Conservation (phyloP, 2,329 filamentous ascomycete genomes). For the Phyllosticta citribraziliensis region DNA sequence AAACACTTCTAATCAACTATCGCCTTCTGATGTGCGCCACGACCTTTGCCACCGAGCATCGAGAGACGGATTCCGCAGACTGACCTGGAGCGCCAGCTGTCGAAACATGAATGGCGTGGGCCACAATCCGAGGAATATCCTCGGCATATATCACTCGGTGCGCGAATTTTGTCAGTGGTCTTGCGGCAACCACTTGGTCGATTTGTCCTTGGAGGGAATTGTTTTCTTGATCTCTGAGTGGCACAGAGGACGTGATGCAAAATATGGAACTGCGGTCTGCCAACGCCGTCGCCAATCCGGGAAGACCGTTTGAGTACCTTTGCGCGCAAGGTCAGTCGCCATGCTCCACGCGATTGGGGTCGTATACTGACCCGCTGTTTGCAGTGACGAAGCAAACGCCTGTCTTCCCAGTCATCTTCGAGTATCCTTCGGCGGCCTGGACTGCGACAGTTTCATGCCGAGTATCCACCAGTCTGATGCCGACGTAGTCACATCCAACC, state of each 20-base stretch:
- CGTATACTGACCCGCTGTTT: slow-evolving; percentile 34
- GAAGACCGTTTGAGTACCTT: slow-evolving; percentile 37
- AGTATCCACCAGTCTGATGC: slow-evolving; percentile 36
- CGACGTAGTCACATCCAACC: slow-evolving; percentile 31
- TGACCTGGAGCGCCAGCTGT: slow-evolving; percentile 28
- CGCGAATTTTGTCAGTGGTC: slow-evolving; percentile 37
- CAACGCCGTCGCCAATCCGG: slow-evolving; percentile 37
- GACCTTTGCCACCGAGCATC: too few species aligned
- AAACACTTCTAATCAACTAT: too few species aligned
- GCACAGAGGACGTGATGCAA: slow-evolving; percentile 36
- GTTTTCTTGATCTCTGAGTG: slow-evolving; percentile 36
- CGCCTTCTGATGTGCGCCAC: too few species aligned
- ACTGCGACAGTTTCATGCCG: slow-evolving; percentile 40
- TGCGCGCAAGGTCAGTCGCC: neutral
- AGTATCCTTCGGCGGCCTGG: slow-evolving; percentile 38
- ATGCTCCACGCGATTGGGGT: neutral
- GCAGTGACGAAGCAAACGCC: slow-evolving; percentile 40
- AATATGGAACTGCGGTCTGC: slow-evolving; percentile 37
- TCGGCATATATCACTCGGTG: slow-evolving; percentile 35
- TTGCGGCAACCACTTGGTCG: slow-evolving; percentile 36
- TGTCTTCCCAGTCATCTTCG: slow-evolving; percentile 34
- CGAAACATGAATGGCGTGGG: slow-evolving; percentile 32
- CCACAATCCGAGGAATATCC: slow-evolving; percentile 37
- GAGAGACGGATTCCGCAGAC: slow-evolving; percentile 8
- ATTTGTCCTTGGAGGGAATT: slow-evolving; percentile 39